Base-by-base conservation (phyloP, 2,329 filamentous ascomycete genomes). In the Phaeosphaeria sp. region DNA sequence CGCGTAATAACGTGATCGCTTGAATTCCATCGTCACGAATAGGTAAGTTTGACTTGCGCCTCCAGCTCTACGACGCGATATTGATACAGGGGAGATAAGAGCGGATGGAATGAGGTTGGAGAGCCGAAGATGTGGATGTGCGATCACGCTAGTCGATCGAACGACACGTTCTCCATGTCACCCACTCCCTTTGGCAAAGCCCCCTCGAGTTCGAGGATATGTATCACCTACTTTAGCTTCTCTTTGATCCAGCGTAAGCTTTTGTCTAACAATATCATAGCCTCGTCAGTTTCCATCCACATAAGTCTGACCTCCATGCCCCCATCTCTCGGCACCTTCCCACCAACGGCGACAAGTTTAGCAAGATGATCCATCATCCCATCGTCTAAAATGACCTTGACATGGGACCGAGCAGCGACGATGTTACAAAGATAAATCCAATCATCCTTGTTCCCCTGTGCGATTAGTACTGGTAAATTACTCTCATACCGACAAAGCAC, bases 401-500 rank as follows among this genome's bases (percentile, higher is more conserved):
- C 36, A 8, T 48, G n/a, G 20, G n/a, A 24, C 22, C 49, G 40
- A 6, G 25, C 21, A 30, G 9, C 25, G 15, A 52, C 56, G 20
- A 51, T 36, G 24, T 24, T 22, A 21, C 44, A 59, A 20, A 52
- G 49, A 8, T 18, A 5, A n/a, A 21, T 21, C 49, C 52, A 55
- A 17, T 51, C 48, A 39, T 40, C 44, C 18, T 40, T 52, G 24
- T 42, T 53, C 45, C 24, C 52, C 1, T 42, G 33, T 13, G 48
- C n/a, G 9, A 21, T 27, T 6, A 58, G 36, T 2, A 30, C 25
- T 2, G 30, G 53, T 45, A 43, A 24, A 22, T 56, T 53, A 5
- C 53, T 33, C 30, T 59, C 33, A 46, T 56, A 53, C 18, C 46
- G 53, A 51, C 53, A 56, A 27, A 25, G 47, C 18, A 53, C 6